Evolutionary conservation across 495 filamentous ascomycete genomes (phyloP).

Genomic region (Clohesyomyces aquaticus): DNA sequence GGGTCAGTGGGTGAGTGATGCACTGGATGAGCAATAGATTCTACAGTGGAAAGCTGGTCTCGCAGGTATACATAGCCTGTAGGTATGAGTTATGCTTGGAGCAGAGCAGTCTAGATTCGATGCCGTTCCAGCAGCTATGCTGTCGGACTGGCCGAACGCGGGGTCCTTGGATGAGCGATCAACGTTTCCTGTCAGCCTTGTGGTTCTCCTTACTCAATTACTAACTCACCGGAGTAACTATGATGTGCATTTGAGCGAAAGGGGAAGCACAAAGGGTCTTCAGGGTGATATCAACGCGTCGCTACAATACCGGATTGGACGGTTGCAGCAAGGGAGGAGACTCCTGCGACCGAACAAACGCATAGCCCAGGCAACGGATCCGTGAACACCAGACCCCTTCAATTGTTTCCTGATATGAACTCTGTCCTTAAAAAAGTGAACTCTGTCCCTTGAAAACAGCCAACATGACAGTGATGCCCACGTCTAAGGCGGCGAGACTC

Average conservation of each 20-base stretch:
- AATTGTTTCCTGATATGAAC: too few species aligned
- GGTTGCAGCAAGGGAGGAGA: neutral
- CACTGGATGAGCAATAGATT: too few species aligned
- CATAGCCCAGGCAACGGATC: neutral
- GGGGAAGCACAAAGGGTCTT: neutral
- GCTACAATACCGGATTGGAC: neutral
- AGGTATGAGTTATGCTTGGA: too few species aligned
- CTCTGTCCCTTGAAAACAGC: neutral
- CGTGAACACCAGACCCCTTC: neutral
- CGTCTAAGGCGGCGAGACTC: neutral
- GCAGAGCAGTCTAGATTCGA: too few species aligned
- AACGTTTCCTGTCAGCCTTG: slow-evolving; percentile 16
- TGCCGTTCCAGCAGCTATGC: too few species aligned
- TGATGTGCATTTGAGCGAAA: neutral
- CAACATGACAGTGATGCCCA: neutral
- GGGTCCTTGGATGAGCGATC: too few species aligned
- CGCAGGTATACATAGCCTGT: too few species aligned
- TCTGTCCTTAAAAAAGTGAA: neutral
- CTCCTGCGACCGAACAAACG: neutral
- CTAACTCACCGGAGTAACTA: neutral
- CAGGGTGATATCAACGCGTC: neutral
- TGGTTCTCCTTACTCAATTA: neutral
- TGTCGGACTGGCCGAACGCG: too few species aligned
- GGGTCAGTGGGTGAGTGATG: too few species aligned
- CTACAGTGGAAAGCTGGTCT: too few species aligned